Base-by-base conservation (phyloP, 192 early-diverging fungal genomes). In the Linnemannia zychae region DNA sequence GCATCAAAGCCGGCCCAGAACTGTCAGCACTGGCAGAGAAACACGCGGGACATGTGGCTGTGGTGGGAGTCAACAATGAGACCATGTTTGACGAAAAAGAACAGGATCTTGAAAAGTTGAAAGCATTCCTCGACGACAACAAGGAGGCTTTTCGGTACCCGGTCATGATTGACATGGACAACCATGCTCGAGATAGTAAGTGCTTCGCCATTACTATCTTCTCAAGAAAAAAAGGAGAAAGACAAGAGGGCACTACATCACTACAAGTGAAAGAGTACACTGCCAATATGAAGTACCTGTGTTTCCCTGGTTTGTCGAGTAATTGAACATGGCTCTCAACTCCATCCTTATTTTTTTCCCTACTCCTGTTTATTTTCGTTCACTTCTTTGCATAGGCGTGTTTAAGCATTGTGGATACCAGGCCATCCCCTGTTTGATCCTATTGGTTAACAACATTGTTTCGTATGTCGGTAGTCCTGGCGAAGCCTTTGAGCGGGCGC, bases 341-440 rank as follows among this genome's bases (percentile, higher is more conserved):
- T n/a, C 53, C 24, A 9, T 28, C n/a, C 24, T 13, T 60, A 2
- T 49, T 11, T 17, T 15, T 49, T 60, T 60, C n/a, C n/a, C 53
- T 60, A 60, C 28, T 13, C 28, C 28, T 63, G 57, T 31, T 63
- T 33, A 12, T 28, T 57, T 57, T 63, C 48, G 48, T 49, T 49
- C 13, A 5, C 18, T 15, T 20, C n/a, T 13, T 1, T 66, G 34
- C 48, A 0, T 75, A 85, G 83, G 46, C 9, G 63, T 79, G 6
- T 85, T 69, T 74, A 76, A 40, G 38, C 33, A 49, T 40, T 67
- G 47, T 4, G 83, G 37, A 17, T 85, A 85, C 60, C 24, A 18
- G 6, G 77, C 74, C 0, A 73, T 85, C 37, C 83, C 83, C 28
- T 85, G 83, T 46, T 60, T 85, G 22, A 46, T 79, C 37, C 7